Base-by-base conservation (phyloP, 2,329 filamentous ascomycete genomes). In the Teratosphaeria zuluensis region DNA sequence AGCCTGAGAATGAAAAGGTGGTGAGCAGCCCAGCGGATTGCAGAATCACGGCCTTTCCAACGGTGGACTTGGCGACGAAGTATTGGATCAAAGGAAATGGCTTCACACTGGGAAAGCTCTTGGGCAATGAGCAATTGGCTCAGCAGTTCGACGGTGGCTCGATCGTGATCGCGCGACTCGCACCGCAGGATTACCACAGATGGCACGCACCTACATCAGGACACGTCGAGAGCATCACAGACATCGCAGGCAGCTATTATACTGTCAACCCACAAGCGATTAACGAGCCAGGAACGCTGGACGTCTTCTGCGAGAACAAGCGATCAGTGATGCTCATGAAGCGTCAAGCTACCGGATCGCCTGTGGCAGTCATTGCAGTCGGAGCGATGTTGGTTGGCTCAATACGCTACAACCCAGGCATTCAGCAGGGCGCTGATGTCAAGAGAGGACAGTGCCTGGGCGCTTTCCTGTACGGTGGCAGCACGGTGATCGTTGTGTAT, bases 361-460 rank as follows among this genome's bases (percentile, higher is more conserved):
- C 63, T 0, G 64, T 77, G 16, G 73, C 72, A 0, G 61, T 77
- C 30, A 63, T 77, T 16, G 75, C 75, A 3, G 74, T 77, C 1
- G 75, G 75, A 8, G 75, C 75, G 1, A 77, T 77, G 75, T 66
- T 77, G 28, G 75, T 77, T 0, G 75, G 75, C 1, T 73, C 69
- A 24, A 76, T 77, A 61, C 70, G 69, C 52, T 76, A 76, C 58
- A 69, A 73, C n/a, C 55, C 62, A 14, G 75, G 70, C 30, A 64
- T 75, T n/a, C 64, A 66, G 30, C 54, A 63, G 7, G 75, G 73
- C 1, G 63, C 63, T 7, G 61, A 68, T 4, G 67, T 77, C 24
- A 59, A 65, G 54, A 63, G 75, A 55, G 75, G 75, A 1, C 71
- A 77, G 59, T 75, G 75, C 62, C 59, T 77, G 24, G 75, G 75